These are phyloP conservation scores for Juglanconis oblonga DNA, from an alignment of 2,329 filamentous ascomycete genomes.

Conservation along the genomic window DNA sequence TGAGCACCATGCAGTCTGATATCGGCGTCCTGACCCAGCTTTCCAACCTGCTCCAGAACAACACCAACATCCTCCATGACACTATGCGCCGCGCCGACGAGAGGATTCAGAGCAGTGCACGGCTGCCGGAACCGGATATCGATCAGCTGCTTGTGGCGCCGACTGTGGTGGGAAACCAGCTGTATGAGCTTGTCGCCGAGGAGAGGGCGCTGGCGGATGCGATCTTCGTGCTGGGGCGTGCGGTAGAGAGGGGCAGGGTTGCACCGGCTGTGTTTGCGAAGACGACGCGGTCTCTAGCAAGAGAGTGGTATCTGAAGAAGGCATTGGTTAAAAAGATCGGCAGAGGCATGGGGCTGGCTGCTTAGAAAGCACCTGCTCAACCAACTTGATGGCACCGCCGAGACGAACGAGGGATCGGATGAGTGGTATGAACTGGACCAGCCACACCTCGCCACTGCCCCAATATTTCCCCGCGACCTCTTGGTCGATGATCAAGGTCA, in stretches of 20 bases:
- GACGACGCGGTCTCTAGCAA: conserved; percentile 69
- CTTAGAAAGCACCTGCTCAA: neutral
- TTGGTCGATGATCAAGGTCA: neutral
- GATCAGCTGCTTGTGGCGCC: conserved; percentile 93
- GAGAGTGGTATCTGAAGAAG: conserved; percentile 84
- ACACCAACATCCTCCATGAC: conserved; percentile 74
- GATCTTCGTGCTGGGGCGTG: conserved; percentile 76
- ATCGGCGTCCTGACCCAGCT: conserved; percentile 68
- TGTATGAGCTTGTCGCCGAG: conserved; percentile 86
- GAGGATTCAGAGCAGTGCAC: conserved; percentile 70
- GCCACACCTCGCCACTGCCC: neutral
- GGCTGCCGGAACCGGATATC: conserved; percentile 69
- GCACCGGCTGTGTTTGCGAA: conserved; percentile 73
- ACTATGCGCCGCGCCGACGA: conserved; percentile 75
- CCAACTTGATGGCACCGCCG: conserved; percentile 3
- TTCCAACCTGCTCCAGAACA: conserved; percentile 67
- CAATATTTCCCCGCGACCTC: neutral
- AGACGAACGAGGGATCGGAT: neutral
- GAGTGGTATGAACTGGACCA: neutral
- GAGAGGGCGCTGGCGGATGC: conserved; percentile 84
- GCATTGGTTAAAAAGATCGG: conserved; percentile 76
- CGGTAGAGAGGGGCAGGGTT: conserved; percentile 70
- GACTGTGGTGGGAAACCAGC: conserved; percentile 86
- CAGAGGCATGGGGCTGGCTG: conserved; percentile 65
- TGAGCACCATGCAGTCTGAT: conserved; percentile 70